Evolutionary conservation across 495 filamentous ascomycete species (phyloP).

Genomic region (Hypoxylon cercidicola): DNA sequence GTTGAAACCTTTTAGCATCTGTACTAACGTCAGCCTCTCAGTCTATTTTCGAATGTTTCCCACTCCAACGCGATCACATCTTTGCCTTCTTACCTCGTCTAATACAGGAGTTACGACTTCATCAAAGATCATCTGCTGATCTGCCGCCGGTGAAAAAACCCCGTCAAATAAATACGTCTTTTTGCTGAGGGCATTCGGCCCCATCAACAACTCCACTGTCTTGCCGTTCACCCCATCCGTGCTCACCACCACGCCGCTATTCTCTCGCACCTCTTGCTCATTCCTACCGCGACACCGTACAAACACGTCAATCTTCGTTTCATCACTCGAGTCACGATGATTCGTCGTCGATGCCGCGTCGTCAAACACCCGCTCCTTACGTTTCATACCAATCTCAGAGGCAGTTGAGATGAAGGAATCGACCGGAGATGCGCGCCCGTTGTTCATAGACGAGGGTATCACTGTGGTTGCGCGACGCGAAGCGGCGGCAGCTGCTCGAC

Average conservation of each 20-base stretch:
- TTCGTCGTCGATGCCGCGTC: too few species aligned
- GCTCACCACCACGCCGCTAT: slow-evolving; percentile 87
- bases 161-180: slow-evolving; percentile 97
- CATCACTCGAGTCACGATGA: too few species aligned
- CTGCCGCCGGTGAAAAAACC: slow-evolving; percentile 94
- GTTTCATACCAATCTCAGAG: too few species aligned
- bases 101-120: slow-evolving; percentile 92
- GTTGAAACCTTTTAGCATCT: slow-evolving; percentile 96
- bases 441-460: too few species aligned
- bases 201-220: slow-evolving; percentile 88
- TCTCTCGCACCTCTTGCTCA: slow-evolving; percentile 90
- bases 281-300: slow-evolving; percentile 93
- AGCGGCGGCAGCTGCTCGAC: too few species aligned
- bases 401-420: too few species aligned
- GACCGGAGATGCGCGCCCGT: too few species aligned
- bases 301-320: slow-evolving; percentile 97
- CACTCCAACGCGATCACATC: slow-evolving; percentile 41
- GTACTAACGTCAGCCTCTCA: slow-evolving; percentile 4
- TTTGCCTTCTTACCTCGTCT: slow-evolving; percentile 94
- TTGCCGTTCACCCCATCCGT: slow-evolving; percentile 89
- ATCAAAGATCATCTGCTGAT: slow-evolving; percentile 91
- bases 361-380: too few species aligned
- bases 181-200: slow-evolving; percentile 88
- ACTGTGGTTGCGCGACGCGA: too few species aligned
- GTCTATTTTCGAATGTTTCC: background rate